These are phyloP conservation scores for Musa acuminata DNA, from an alignment of 176 grass and related monocot genomes.

Conservation along the genomic window DNA sequence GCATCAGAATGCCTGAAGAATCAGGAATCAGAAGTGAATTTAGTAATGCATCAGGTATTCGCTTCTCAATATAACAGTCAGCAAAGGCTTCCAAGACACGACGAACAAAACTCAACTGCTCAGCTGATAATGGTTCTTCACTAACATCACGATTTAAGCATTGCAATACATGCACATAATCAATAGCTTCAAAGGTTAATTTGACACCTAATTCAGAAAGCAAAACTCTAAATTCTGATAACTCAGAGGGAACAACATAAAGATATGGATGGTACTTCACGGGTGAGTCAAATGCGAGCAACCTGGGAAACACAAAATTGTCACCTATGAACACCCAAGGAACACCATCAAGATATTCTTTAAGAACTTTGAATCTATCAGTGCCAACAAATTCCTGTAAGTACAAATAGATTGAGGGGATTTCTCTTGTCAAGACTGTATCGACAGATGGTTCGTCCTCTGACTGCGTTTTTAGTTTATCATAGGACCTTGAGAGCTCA, in stretches of 20 bases:
- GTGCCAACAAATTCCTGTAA: constrained; percentile 58
- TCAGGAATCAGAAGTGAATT: constrained; percentile 76
- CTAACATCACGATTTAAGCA: constrained; percentile 53
- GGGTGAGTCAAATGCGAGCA: constrained; percentile 95
- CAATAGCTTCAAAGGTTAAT: constrained; percentile 72
- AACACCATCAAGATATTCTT: constrained; percentile 53
- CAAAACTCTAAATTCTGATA: constrained; percentile 71
- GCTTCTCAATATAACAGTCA: constrained; percentile 59
- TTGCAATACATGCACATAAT: constrained; percentile 72
- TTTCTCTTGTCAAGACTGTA: constrained; percentile 48
- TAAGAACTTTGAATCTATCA: constrained; percentile 39
- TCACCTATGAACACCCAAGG: constrained; percentile 89
- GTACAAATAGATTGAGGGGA: constrained; percentile 54
- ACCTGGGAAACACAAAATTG: constrained; percentile 53
- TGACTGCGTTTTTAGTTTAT: constrained; percentile 46
- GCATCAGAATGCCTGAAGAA: constrained; percentile 57
- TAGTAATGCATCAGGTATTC: constrained; percentile 48
- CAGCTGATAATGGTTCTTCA: constrained; percentile 63
- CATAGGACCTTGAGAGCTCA: constrained; percentile 81
- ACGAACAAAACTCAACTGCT: constrained; percentile 77
- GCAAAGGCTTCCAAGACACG: constrained; percentile 86
- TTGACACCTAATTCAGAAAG: constrained; percentile 71
- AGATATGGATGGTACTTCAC: constrained; percentile 95
- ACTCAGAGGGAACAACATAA: constrained; percentile 90
- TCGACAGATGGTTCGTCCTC: constrained; percentile 48